Conservation (phyloP, 2,329 filamentous ascomycete genomes). For the Fusarium coicis region DNA sequence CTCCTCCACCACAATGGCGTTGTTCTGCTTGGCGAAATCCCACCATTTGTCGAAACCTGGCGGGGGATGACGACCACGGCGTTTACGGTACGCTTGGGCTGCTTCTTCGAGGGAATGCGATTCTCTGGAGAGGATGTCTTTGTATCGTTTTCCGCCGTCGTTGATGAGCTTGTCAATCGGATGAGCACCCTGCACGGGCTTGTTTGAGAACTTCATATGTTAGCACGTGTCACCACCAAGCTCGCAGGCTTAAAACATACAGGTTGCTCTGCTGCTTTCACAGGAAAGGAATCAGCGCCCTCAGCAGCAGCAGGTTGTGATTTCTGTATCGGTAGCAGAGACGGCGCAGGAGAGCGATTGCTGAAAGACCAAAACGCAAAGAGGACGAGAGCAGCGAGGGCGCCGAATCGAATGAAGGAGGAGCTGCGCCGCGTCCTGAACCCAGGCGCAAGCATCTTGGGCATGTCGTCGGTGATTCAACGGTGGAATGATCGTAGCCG, state of each 20-base stretch:
- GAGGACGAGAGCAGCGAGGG: conserved; percentile 52
- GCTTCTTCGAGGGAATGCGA: conserved; percentile 64
- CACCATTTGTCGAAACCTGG: conserved; percentile 72
- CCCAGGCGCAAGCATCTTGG: conserved; percentile 52
- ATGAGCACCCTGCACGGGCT: conserved; percentile 47
- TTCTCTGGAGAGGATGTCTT: conserved; percentile 53
- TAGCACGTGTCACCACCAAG: conserved; percentile 1
- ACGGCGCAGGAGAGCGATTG: conserved; percentile 25
- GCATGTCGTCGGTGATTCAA: conserved; percentile 33
- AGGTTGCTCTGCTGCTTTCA: not conserved
- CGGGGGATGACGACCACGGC: conserved; percentile 70
- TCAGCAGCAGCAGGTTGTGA: conserved; percentile 1
- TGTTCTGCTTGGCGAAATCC: conserved; percentile 61
- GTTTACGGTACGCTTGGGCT: conserved; percentile 66
- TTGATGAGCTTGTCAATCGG: conserved; percentile 65
- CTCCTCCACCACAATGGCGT: conserved; percentile 68
- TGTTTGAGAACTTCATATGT: not conserved
- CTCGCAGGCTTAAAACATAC: not conserved
- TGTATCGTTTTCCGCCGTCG: conserved; percentile 55
- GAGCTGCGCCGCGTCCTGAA: conserved; percentile 57
- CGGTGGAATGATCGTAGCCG: not conserved
- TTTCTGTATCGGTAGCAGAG: conserved; percentile 8
- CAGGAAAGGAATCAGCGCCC: not conserved
- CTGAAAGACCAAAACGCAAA: conserved; percentile 46
- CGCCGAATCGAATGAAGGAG: conserved; percentile 55